Evolutionary conservation across 2,329 filamentous ascomycete genomes (phyloP), one percentile per base, ranked within the genome.

Genomic region (Pseudogymnoascus sp.): DNA sequence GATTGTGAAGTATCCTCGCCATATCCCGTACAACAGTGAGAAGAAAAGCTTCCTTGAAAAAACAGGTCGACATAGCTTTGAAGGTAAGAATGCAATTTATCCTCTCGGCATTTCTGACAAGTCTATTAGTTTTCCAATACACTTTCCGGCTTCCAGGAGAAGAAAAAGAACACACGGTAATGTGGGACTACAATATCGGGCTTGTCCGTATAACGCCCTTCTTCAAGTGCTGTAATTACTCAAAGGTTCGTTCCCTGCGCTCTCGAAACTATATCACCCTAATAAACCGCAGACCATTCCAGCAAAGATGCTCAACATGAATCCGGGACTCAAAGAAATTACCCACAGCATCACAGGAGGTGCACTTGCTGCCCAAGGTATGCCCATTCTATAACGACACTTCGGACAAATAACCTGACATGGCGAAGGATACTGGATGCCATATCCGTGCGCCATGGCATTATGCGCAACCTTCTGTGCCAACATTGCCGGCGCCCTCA

Each of bases 141-240:
- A 86, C 84, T 37, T 97, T 96, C 79, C 83, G 81, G 68, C 74
- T 88, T 3, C 89, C 89, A 0, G 85, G 81, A 10, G 83, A 89
- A 53, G 82, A 87, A 1, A 82, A 80, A 66, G 80, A 83, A 61
- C 93, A 89, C 73, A 85, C 84, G 0, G 86, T 97, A 65, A 92
- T 97, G 85, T 99, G 95, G 95, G 95, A 99, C 75, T 97, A 97
- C 78, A 93, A 96, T 70, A 86, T 93, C 66, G 95, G 95, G 7
- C 86, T 97, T 31, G 93, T 97, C 66, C 87, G 93, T 66, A 96
- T 96, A 76, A 97, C 93, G 1, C 89, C 92, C 29, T 90, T 97
- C 73, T 97, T 97, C 82, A 96, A 96, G 75, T 92, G 90, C 68
- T 88, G 87, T 73, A 86, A 88, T 67, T 93, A 93, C 72, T 83